A percentile compares a stretch with the other conserved stretches of the same genome.
phyloP scores from a whole-genome alignment of 2,329 filamentous ascomycete species.

The Pestalotiopsis sp. region DNA sequence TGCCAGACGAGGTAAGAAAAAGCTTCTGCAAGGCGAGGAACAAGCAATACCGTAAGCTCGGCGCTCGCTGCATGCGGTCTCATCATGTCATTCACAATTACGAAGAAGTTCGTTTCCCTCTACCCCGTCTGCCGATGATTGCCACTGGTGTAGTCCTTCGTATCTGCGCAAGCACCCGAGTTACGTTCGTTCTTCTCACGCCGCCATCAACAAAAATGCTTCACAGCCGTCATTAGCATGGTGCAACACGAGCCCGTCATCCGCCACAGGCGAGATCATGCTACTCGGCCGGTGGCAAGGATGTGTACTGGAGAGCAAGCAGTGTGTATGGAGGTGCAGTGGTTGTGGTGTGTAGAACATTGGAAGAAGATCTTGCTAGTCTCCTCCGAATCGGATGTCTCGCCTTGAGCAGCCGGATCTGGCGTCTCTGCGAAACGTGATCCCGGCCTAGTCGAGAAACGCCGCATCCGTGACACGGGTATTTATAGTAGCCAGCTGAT shows the following conservation, averaged over 20 bases:
- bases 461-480: constrained; percentile 1
- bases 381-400: neutral
- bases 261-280: neutral
- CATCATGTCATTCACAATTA: neutral
- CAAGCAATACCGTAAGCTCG: neutral
- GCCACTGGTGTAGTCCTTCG: neutral
- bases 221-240: neutral
- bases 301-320: neutral
- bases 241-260: neutral
- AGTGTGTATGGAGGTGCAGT: neutral
- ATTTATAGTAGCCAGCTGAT: constrained; percentile 8
- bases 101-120: neutral
- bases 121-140: neutral
- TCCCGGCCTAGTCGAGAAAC: constrained; percentile 4
- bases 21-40: neutral
- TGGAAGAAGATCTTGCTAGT: neutral
- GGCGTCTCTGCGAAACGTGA: neutral
- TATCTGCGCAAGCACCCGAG: neutral
- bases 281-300: neutral
- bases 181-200: too few relatives aligned
- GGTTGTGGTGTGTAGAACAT: neutral
- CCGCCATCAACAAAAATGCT: neutral
- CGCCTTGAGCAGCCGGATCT: constrained; percentile 8
- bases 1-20: neutral
- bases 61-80: neutral